Base-by-base conservation (phyloP, 2,329 filamentous ascomycete genomes). In the Aspergillus sp. region DNA sequence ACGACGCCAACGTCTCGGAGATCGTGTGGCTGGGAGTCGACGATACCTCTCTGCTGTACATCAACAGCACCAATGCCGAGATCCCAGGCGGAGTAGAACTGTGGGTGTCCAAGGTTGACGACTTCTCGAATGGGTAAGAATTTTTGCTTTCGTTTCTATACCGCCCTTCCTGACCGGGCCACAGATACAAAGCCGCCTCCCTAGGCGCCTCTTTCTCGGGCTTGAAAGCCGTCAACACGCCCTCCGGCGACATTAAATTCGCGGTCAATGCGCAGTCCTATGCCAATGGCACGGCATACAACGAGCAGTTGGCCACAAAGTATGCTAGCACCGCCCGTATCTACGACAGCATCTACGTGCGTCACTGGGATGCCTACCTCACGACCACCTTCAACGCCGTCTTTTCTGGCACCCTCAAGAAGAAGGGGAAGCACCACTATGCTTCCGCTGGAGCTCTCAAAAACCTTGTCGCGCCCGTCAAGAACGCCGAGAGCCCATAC, bases 361-460 rank as follows among this genome's bases (percentile, higher is more conserved):
- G 90, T 13, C 89, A 95, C 64, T 95, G 90, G 90, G 89, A 95
- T 67, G 71, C 80, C n/a, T 95, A 87, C 73, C 77, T 85, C 21
- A 84, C 81, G 1, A 81, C 85, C 43, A 86, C 89, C 63, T 84
- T 81, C 56, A 87, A 86, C 63, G 81, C 87, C 2, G 79, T 96
- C 23, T 94, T 87, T 79, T 88, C 89, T 25, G 86, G 86, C 29
- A 80, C 81, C 4, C 68, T 94, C 45, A 75, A 65, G 49, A 71
- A 66, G 47, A 45, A 59, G 71, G 58, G 76, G 75, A 65, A 71
- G 66, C 32, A 68, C 69, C 13, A 70, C 53, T 69, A 68, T 58
- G 42, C 14, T 69, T 41, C 68, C 70, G 16, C 77, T 88, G 23
- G 86, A 84, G 63, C 86, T 77, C 46, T 92, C 25, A 68, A 65